These are phyloP conservation scores for Pterocarpus santalinus DNA, from an alignment of 306 rosid genomes.

Conservation along the genomic window DNA sequence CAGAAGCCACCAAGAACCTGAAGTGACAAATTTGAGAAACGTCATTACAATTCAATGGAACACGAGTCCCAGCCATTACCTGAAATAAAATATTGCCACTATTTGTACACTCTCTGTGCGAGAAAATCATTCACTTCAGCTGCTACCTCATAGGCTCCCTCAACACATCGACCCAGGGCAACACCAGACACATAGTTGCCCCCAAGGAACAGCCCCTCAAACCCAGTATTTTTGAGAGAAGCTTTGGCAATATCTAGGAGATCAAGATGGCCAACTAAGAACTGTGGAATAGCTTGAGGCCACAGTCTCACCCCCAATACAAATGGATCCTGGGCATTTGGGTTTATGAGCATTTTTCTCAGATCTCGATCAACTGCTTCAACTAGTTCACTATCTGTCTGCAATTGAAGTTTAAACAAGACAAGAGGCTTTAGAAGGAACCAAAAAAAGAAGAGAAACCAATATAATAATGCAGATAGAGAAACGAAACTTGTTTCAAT, in stretches of 20 bases:
- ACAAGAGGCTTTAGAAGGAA: conserved; percentile 39
- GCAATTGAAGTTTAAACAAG: conserved; percentile 39
- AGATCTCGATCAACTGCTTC: conserved; percentile 91
- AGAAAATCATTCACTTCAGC: conserved; percentile 77
- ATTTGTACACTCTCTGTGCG: conserved; percentile 63
- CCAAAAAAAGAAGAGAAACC: neutral
- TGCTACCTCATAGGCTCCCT: conserved; percentile 88
- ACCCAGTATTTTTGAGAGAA: conserved; percentile 67
- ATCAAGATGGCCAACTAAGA: conserved; percentile 92
- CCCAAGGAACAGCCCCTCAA: conserved; percentile 82
- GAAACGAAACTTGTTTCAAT: neutral
- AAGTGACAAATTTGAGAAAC: conserved; percentile 34
- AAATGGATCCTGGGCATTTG: conserved; percentile 71
- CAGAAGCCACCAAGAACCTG: conserved; percentile 39
- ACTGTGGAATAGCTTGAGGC: conserved; percentile 98
- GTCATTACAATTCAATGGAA: conserved; percentile 31
- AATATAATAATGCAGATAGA: neutral
- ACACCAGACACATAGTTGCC: conserved; percentile 94
- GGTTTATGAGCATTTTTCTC: conserved; percentile 80
- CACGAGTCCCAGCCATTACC: conserved; percentile 30
- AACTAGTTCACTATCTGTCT: conserved; percentile 80
- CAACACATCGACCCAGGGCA: conserved; percentile 98
- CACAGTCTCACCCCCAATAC: conserved; percentile 81
- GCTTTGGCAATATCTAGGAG: conserved; percentile 77
- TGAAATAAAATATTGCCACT: conserved; percentile 44